A percentile compares a stretch with the other conserved stretches of the same genome.
Conservation (phyloP, 2,329 filamentous ascomycete species). For the Talaromyces albobiverticillius region DNA sequence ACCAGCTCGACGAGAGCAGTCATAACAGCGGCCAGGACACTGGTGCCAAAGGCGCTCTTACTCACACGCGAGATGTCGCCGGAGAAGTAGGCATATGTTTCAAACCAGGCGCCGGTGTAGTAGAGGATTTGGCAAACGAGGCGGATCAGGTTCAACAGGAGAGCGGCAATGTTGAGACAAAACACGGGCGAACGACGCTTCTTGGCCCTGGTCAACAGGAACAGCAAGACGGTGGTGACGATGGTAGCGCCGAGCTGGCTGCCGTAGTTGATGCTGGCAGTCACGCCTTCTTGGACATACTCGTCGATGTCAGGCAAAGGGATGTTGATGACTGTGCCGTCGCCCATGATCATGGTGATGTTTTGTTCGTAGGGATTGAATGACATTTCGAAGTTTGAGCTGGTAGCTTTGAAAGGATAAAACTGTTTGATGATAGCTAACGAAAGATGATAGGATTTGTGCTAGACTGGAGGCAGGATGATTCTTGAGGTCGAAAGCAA, state of each 20-base stretch:
- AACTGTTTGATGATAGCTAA: no score
- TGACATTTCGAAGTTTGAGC: constrained; percentile 9
- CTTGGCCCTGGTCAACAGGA: constrained; percentile 63
- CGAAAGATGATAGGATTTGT: no score
- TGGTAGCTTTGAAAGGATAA: not conserved
- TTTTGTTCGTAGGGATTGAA: constrained; percentile 54
- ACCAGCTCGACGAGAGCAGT: constrained; percentile 53
- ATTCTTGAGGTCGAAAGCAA: no score
- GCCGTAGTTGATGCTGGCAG: constrained; percentile 62
- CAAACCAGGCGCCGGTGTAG: constrained; percentile 59
- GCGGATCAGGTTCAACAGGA: constrained; percentile 61
- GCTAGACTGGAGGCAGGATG: no score
- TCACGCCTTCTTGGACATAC: constrained; percentile 47
- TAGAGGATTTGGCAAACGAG: constrained; percentile 45
- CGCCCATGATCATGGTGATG: constrained; percentile 45
- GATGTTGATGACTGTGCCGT: constrained; percentile 44
- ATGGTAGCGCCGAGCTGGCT: constrained; percentile 67
- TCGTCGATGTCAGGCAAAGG: constrained; percentile 44
- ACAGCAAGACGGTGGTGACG: constrained; percentile 62
- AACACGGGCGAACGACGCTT: constrained; percentile 66
- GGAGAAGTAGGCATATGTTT: constrained; percentile 60
- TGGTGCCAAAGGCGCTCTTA: constrained; percentile 42
- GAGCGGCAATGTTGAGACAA: constrained; percentile 60
- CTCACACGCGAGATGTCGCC: constrained; percentile 54
- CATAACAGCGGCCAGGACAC: constrained; percentile 49